Base-by-base conservation (phyloP, 176 grass and related monocot genomes). In the Avena atlantica region DNA sequence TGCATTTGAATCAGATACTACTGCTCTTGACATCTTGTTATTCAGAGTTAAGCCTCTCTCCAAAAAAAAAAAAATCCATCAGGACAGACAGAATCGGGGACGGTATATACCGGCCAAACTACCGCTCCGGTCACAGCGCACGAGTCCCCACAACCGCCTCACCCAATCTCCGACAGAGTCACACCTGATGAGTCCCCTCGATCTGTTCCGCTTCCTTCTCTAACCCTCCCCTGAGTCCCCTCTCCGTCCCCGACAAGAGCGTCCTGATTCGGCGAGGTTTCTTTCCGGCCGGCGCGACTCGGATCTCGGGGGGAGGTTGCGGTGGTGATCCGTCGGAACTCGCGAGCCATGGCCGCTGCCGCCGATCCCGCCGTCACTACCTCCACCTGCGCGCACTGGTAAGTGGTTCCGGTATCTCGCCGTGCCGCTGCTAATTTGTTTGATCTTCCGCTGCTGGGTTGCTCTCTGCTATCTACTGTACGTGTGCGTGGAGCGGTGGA, bases 331-430 rank as follows among this genome's bases (percentile, higher is more conserved):
- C 81, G 9, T 70, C 44, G 14, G 44, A 6, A 20, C 27, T 21
- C 27, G 60, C 85, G 1, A 17, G 19, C 76, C 76, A 83, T 83
- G 84, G 68, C 68, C 34, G 29, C 12, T 47, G 58, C 74, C 44
- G 57, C 80, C 74, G 89, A 85, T 48, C 44, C 42, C 60, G 81
- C 17, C 60, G 1, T 77, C 44, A 2, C 70, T n/a, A 70, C 75
- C 81, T 86, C 87, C 68, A 90, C 93, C 86, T 95, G 93, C 80
- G 56, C 83, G 74, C 86, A 93, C 93, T 95, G 93, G 89, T 89
- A 84, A 87, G 71, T 64, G 5, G 8, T 76, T 47, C 75, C 29
- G 73, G 20, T 4, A 31, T 16, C 50, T 77, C 4, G 16, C 50
- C 49, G 50, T 6, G 9, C 50, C 51, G 25, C 31, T 29, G 9